These are phyloP conservation scores for Phytophthora cactorum DNA, from an alignment of 352 stramenopile genomes.

Conservation along the genomic window DNA sequence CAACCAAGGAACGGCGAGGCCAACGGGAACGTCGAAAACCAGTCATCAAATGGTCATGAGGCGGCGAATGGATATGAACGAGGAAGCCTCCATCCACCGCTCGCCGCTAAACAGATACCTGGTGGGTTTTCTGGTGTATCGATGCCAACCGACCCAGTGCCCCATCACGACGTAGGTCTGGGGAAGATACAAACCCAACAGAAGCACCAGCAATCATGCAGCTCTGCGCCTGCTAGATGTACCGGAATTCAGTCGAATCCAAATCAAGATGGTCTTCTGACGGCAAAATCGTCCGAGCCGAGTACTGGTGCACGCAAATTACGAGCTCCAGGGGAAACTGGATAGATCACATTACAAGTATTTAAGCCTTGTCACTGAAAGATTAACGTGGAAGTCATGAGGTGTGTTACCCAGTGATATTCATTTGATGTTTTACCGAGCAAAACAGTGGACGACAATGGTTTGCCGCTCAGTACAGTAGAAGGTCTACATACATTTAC, in stretches of 20 bases:
- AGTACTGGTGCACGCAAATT: conserved; percentile 1
- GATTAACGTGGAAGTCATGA: no score
- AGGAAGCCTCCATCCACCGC: neutral
- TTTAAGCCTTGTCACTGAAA: conserved; percentile 18
- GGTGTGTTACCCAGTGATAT: conserved; percentile 11
- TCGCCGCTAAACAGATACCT: conserved; percentile 1
- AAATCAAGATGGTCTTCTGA: conserved; percentile 1
- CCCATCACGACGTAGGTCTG: neutral
- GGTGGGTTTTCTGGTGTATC: conserved; percentile 2
- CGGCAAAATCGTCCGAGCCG: conserved; percentile 5
- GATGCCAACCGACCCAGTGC: neutral
- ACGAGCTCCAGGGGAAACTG: neutral
- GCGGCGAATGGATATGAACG: neutral
- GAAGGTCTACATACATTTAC: conserved; percentile 26
- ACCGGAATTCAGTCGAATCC: neutral
- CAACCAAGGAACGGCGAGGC: conserved; percentile 8
- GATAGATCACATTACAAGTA: conserved; percentile 17
- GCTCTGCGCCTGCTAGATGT: neutral
- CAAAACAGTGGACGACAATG: conserved; percentile 20
- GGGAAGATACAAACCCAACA: conserved; percentile 3
- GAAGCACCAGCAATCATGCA: conserved; percentile 5
- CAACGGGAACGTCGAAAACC: conserved; percentile 7
- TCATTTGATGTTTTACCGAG: conserved; percentile 26
- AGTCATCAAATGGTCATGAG: conserved; percentile 2
- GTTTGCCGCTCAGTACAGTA: conserved; percentile 4